Percentiles rank a stretch among this genome's conserved stretches.
These are phyloP conservation scores for Gnomoniopsis smithogilvyi DNA, from an alignment of 2,329 filamentous ascomycete genomes.

Conservation along the genomic window DNA sequence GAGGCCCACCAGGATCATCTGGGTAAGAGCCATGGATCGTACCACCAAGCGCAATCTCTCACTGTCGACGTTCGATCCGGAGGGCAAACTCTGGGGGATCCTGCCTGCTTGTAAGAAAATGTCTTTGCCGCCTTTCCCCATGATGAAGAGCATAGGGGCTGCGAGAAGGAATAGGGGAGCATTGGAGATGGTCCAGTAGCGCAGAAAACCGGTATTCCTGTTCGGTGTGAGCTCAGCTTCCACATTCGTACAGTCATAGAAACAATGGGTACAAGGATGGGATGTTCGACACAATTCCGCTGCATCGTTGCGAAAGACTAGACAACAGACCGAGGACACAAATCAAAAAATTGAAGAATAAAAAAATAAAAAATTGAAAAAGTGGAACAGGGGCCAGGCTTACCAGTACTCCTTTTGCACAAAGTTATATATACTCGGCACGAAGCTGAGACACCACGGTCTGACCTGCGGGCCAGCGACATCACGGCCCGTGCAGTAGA, in stretches of 20 bases:
- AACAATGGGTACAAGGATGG: neutral
- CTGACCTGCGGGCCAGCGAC: conserved; percentile 36
- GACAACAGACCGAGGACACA: neutral
- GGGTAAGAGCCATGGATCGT: conserved; percentile 64
- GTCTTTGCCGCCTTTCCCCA: conserved; percentile 58
- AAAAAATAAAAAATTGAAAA: neutral
- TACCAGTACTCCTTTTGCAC: conserved; percentile 92
- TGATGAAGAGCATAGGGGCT: conserved; percentile 67
- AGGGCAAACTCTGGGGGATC: neutral
- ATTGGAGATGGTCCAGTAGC: conserved; percentile 87
- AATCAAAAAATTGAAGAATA: neutral
- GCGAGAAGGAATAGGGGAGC: conserved; percentile 85
- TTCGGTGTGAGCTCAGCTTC: neutral
- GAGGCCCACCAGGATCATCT: conserved; percentile 67
- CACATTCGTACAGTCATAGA: neutral
- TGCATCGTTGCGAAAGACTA: neutral
- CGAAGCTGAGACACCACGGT: conserved; percentile 69
- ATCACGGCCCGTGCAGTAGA: conserved; percentile 55
- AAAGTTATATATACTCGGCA: conserved; percentile 88
- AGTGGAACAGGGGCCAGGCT: conserved; percentile 26
- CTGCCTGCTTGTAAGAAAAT: conserved; percentile 23
- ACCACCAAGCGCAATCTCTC: conserved; percentile 31
- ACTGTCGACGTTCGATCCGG: neutral
- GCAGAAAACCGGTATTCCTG: conserved; percentile 84
- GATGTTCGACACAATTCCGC: too few species aligned